A percentile compares a stretch with the other conserved stretches of the same genome.
These are phyloP conservation scores for Paraphoma sp. DNA, from an alignment of 2,329 filamentous ascomycete species.

Conservation along the genomic window DNA sequence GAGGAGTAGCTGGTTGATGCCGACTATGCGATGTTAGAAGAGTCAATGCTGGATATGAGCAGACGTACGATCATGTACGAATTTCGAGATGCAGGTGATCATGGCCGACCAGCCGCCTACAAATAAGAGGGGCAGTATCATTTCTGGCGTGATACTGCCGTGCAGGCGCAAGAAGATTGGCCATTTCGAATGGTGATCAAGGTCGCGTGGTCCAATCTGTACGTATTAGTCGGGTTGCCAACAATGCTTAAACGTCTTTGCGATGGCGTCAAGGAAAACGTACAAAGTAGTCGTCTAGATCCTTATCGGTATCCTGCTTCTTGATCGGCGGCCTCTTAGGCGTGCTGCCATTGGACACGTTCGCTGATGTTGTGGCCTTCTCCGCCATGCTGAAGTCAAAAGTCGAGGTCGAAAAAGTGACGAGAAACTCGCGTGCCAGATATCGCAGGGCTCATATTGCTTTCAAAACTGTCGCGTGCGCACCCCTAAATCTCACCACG, in stretches of 20 bases:
- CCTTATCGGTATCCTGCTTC: constrained; percentile 33
- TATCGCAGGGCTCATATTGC: not conserved
- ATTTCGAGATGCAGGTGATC: constrained; percentile 61
- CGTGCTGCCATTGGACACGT: constrained; percentile 11
- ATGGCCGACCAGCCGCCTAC: constrained; percentile 70
- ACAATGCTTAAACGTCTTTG: constrained; percentile 18
- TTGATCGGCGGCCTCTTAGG: constrained; percentile 10
- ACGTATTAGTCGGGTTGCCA: not conserved
- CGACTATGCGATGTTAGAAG: constrained; percentile 46
- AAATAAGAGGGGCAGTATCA: constrained; percentile 72
- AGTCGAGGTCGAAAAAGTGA: not conserved
- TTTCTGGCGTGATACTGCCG: constrained; percentile 74
- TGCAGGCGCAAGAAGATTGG: constrained; percentile 76
- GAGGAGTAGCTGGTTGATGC: constrained; percentile 70
- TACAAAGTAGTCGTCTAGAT: constrained; percentile 67
- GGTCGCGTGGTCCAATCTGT: constrained; percentile 66
- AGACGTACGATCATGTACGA: constrained; percentile 45
- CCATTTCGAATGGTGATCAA: constrained; percentile 76
- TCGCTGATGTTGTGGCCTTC: constrained; percentile 19
- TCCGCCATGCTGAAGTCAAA: constrained; percentile 14
- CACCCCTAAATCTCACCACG: constrained; percentile 2
- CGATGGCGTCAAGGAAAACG: constrained; percentile 13
- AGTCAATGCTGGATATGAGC: not conserved
- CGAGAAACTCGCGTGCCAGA: not conserved
- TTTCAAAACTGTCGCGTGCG: constrained; percentile 8